Percentiles rank a stretch among this genome's conserved stretches.
Conservation (phyloP, 371 early-diverging fungal species). For the Mucor plumbeus region DNA sequence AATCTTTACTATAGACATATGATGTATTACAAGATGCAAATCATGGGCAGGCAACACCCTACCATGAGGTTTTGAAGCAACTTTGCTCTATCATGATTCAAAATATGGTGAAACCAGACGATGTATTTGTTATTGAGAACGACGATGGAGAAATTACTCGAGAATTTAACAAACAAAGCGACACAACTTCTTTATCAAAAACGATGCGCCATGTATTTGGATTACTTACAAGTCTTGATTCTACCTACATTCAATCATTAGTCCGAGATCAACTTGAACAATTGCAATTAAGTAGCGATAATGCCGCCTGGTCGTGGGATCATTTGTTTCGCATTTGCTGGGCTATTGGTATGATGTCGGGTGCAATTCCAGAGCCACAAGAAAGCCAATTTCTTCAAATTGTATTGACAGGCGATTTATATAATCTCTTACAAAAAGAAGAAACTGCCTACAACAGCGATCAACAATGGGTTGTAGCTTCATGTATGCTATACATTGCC, state of each 20-base stretch:
- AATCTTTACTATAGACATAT: not conserved
- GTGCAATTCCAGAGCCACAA: slow-evolving; percentile 85
- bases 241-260: slow-evolving; percentile 60
- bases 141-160: slow-evolving; percentile 99
- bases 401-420: slow-evolving; percentile 86
- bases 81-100: slow-evolving; percentile 91
- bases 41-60: slow-evolving; percentile 43
- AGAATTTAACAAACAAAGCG: slow-evolving; percentile 97
- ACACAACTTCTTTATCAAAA: slow-evolving; percentile 96
- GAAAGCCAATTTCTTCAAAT: slow-evolving; percentile 92
- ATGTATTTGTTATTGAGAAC: slow-evolving; percentile 96
- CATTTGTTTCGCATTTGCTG: slow-evolving; percentile 96
- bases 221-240: slow-evolving; percentile 92
- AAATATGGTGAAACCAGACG: slow-evolving; percentile 96
- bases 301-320: slow-evolving; percentile 75
- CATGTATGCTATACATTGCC: slow-evolving; percentile 98
- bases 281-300: not conserved
- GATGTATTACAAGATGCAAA: slow-evolving; percentile 23
- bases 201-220: slow-evolving; percentile 96
- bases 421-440: slow-evolving; percentile 86
- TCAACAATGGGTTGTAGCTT: slow-evolving; percentile 97
- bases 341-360: slow-evolving; percentile 97
- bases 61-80: slow-evolving; percentile 77
- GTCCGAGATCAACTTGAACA: slow-evolving; percentile 64
- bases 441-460: slow-evolving; percentile 70